phyloP scores from a whole-genome alignment of 108 stramenopile genomes.

The Fistulifera solaris region DNA sequence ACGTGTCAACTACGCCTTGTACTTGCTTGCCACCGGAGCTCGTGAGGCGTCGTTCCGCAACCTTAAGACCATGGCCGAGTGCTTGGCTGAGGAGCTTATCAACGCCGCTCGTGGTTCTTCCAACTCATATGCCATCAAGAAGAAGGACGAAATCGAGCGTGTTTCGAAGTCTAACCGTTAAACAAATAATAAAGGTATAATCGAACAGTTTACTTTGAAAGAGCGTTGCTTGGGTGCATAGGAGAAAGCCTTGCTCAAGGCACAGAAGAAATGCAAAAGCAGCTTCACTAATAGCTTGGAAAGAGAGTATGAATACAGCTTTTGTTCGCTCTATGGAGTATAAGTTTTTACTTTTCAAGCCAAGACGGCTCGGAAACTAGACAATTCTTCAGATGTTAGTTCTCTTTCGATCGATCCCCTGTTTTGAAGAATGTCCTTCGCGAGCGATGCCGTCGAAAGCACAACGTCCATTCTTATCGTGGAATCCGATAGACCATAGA shows the following conservation, averaged over 20 bases:
- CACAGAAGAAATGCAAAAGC: no score
- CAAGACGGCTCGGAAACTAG: conserved; percentile 5
- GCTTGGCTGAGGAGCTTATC: conserved; percentile 99
- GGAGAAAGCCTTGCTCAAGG: no score
- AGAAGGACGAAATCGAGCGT: conserved; percentile 99
- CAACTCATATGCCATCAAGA: conserved; percentile 99
- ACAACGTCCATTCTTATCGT: conserved; percentile 1
- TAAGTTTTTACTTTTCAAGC: no score
- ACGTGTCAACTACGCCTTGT: conserved; percentile 98
- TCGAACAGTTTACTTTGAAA: no score
- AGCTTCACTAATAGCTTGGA: no score
- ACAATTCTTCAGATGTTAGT: neutral
- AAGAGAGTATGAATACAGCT: no score
- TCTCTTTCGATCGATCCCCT: conserved; percentile 7
- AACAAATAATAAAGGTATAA: conserved; percentile 13
- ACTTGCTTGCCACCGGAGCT: conserved; percentile 96
- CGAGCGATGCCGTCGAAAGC: conserved; percentile 2
- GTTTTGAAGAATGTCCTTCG: conserved; percentile 8
- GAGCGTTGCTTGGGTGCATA: no score
- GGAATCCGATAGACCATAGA: conserved; percentile 2
- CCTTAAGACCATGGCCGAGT: conserved; percentile 99
- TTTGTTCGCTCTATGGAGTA: no score
- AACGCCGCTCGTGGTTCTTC: conserved; percentile 98
- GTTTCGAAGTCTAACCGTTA: conserved; percentile 99
- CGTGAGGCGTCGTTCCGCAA: conserved; percentile 98